A percentile compares a stretch with the other conserved stretches of the same genome.
These are phyloP conservation scores for Fusarium sp. DNA, from an alignment of 2,329 filamentous ascomycete genomes.

Conservation along the genomic window DNA sequence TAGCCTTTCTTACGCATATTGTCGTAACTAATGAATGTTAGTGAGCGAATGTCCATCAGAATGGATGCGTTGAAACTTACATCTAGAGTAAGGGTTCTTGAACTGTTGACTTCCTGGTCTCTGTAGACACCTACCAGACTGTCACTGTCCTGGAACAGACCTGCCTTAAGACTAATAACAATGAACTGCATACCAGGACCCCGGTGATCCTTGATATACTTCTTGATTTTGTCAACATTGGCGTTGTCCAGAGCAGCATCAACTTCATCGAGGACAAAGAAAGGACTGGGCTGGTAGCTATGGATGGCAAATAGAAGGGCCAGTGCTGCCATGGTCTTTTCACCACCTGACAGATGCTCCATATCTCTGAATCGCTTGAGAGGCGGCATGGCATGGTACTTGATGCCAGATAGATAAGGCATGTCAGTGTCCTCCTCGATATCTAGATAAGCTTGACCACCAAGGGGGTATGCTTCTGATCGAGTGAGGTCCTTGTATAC, in stretches of 20 bases:
- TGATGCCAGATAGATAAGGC: conserved; percentile 94
- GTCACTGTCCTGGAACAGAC: conserved; percentile 95
- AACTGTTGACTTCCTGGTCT: conserved; percentile 93
- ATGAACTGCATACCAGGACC: conserved; percentile 99
- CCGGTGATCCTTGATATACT: conserved; percentile 94
- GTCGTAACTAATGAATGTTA: conserved; percentile 46
- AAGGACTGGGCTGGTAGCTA: conserved; percentile 93
- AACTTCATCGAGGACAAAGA: conserved; percentile 98
- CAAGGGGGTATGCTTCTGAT: conserved; percentile 90
- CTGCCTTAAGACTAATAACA: conserved; percentile 95
- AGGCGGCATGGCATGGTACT: conserved; percentile 98
- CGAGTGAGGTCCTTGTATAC: conserved; percentile 97
- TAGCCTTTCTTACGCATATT: conserved; percentile 47
- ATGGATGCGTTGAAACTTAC: conserved; percentile 67
- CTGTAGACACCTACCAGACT: conserved; percentile 95
- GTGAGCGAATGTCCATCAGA: not conserved
- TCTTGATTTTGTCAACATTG: conserved; percentile 95
- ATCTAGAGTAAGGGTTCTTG: conserved; percentile 91
- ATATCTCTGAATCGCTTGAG: conserved; percentile 99
- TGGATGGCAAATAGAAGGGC: conserved; percentile 98
- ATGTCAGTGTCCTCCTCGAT: conserved; percentile 95
- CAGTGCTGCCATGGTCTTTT: conserved; percentile 98
- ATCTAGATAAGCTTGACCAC: conserved; percentile 88
- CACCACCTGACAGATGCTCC: conserved; percentile 96
- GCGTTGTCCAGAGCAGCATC: conserved; percentile 98